phyloP scores from a whole-genome alignment of 768 basidiomycete genomes.

The Agrocybe pediades region DNA sequence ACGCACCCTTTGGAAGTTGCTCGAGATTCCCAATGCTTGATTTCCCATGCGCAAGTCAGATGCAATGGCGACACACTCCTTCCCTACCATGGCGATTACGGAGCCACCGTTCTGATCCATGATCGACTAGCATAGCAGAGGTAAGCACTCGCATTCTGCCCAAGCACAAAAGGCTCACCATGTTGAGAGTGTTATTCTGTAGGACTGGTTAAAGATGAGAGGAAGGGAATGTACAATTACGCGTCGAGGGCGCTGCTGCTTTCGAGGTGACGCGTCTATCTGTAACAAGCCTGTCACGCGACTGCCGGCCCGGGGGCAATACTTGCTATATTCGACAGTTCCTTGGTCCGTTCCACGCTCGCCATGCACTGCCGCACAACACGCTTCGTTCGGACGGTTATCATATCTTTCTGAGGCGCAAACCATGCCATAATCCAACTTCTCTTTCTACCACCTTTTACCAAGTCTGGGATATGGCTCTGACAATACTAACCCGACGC shows the following conservation, averaged over 20 bases:
- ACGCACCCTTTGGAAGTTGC: slow-evolving; percentile 91
- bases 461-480: neutral
- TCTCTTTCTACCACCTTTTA: neutral
- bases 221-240: slow-evolving; percentile 24
- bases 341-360: neutral
- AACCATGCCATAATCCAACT: neutral
- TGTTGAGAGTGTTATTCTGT: slow-evolving; percentile 28
- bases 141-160: slow-evolving; percentile 1
- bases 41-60: slow-evolving; percentile 92
- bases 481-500: neutral
- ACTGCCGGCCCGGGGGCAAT: slow-evolving; percentile 6
- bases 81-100: slow-evolving; percentile 98
- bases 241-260: slow-evolving; percentile 25
- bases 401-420: neutral
- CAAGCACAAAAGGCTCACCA: slow-evolving; percentile 32
- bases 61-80: slow-evolving; percentile 98
- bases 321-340: neutral
- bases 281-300: slow-evolving; percentile 29
- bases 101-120: slow-evolving; percentile 98
- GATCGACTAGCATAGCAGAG: slow-evolving; percentile 60
- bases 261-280: slow-evolving; percentile 44
- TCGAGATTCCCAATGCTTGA: slow-evolving; percentile 81
- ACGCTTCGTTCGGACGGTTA: neutral
- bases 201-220: slow-evolving; percentile 10
- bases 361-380: neutral